A percentile compares a stretch with the other conserved stretches of the same genome.
phyloP scores from a whole-genome alignment of 1,284 basidiomycete species.

The Sporisorium exsertum region DNA sequence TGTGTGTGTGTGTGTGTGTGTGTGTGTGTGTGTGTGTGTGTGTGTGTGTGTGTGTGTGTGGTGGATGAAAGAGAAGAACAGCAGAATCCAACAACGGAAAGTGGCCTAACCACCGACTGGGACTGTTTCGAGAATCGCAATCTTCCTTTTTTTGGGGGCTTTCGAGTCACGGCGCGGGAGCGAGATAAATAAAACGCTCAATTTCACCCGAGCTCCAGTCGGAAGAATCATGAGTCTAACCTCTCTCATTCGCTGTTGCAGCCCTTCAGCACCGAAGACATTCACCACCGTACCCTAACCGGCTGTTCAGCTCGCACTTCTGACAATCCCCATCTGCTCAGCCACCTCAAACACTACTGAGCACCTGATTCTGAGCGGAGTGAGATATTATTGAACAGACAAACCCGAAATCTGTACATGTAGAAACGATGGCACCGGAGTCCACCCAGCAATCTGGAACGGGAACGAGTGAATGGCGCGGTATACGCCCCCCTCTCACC shows the following conservation, averaged over 20 bases:
- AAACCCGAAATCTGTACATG: slow-evolving; percentile 31
- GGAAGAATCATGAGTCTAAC: background rate
- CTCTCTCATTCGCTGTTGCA: too few relatives aligned
- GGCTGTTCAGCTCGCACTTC: background rate
- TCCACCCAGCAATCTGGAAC: slow-evolving; percentile 2
- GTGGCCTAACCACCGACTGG: slow-evolving; percentile 10
- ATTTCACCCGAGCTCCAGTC: slow-evolving; percentile 8
- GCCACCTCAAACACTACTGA: background rate
- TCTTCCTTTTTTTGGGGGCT: background rate
- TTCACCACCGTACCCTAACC: background rate
- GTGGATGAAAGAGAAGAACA: background rate
- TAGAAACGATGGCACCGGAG: slow-evolving; percentile 1
- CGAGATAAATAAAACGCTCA: slow-evolving; percentile 10
- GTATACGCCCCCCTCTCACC: slow-evolving; percentile 2
- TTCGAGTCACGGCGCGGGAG: slow-evolving; percentile 17
- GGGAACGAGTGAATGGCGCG: slow-evolving; percentile 10
- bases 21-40: too few relatives aligned
- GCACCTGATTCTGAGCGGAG: slow-evolving; percentile 3
- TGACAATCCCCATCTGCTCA: background rate
- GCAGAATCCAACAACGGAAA: background rate
- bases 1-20: too few relatives aligned
- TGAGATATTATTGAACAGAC: slow-evolving; percentile 9
- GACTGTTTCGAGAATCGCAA: too few relatives aligned
- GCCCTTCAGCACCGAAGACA: too few relatives aligned
- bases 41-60: slow-evolving; percentile 1